These are phyloP conservation scores for Geosmithia flava DNA, from an alignment of 2,329 filamentous ascomycete species.

Conservation along the genomic window DNA sequence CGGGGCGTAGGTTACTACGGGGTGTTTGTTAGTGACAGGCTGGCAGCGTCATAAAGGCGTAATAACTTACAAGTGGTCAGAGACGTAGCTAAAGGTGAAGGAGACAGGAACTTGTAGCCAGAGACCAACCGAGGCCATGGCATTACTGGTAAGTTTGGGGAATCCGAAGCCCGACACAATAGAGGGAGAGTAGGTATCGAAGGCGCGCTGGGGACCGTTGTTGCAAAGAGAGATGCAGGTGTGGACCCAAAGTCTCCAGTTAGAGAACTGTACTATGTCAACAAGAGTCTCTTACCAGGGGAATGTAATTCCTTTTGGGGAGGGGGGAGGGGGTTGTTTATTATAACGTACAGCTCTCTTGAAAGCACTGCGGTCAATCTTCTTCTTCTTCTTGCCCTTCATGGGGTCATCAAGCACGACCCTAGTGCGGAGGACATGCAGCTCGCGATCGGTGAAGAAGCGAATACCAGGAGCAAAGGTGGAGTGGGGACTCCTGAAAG, in stretches of 20 bases:
- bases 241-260: constrained; percentile 41
- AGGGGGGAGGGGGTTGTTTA: too few relatives aligned
- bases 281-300: too few relatives aligned
- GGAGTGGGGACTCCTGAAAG: constrained; percentile 27
- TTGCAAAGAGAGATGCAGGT: constrained; percentile 35
- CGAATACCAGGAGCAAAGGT: constrained; percentile 22
- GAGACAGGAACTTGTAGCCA: constrained; percentile 39
- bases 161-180: constrained; percentile 43
- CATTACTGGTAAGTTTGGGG: constrained; percentile 32
- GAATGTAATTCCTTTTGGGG: too few relatives aligned
- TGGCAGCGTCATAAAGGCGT: not conserved
- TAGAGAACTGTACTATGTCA: constrained; percentile 20
- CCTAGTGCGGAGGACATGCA: constrained; percentile 28
- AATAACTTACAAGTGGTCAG: constrained; percentile 33
- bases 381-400: constrained; percentile 34
- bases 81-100: constrained; percentile 37
- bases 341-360: constrained; percentile 24
- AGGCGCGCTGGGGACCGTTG: constrained; percentile 31
- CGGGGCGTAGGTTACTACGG: constrained; percentile 31
- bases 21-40: not conserved
- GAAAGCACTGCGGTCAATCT: constrained; percentile 29
- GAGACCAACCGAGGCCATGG: constrained; percentile 40
- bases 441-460: constrained; percentile 24
- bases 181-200: constrained; percentile 39
- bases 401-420: constrained; percentile 28